Percentiles rank a stretch among this genome's conserved stretches.
Conservation (phyloP, 306 rosid species). For the Vachellia pachyceras region DNA sequence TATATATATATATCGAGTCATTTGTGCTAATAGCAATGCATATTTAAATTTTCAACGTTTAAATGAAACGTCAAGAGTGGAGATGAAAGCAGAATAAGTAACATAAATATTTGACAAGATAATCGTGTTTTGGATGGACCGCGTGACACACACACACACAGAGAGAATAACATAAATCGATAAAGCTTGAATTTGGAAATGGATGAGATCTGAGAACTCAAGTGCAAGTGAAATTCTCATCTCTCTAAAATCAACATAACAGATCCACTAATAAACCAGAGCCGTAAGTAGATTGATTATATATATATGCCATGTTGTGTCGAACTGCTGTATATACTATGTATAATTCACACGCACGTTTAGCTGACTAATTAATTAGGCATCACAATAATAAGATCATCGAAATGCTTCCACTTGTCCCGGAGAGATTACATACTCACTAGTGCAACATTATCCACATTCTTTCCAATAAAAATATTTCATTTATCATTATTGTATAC, state of each 20-base stretch:
- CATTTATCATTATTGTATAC: too few relatives aligned
- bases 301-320: neutral
- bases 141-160: neutral
- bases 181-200: too few relatives aligned
- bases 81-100: neutral
- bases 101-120: neutral
- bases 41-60: too few relatives aligned
- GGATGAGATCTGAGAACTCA: neutral
- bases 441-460: too few relatives aligned
- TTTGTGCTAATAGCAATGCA: too few relatives aligned
- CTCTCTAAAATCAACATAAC: neutral
- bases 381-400: too few relatives aligned
- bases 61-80: neutral
- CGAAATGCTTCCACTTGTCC: too few relatives aligned
- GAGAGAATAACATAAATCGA: too few relatives aligned
- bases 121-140: neutral
- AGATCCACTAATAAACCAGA: neutral
- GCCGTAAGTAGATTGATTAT: neutral
- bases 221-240: neutral
- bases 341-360: neutral
- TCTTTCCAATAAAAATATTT: too few relatives aligned
- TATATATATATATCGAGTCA: too few relatives aligned
- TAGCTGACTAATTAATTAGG: neutral
- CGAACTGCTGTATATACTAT: too few relatives aligned
- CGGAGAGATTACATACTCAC: too few relatives aligned